Conservation (phyloP, 768 basidiomycete species). For the Suillus alpinus region DNA sequence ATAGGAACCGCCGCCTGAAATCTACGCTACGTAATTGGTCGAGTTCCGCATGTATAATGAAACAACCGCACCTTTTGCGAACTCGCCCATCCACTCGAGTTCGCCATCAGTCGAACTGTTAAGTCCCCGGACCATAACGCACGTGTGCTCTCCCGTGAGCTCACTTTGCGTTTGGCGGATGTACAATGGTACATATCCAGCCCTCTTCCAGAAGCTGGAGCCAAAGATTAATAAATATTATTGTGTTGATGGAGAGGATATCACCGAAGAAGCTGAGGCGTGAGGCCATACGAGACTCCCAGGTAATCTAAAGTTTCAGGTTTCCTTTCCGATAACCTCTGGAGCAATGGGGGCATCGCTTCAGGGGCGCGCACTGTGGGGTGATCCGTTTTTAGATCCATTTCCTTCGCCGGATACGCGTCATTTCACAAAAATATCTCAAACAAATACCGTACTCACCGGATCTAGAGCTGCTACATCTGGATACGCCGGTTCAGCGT, state of each 20-base stretch:
- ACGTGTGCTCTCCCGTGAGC: conserved; percentile 94
- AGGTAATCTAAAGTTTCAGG: conserved; percentile 92
- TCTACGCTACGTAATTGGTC: conserved; percentile 45
- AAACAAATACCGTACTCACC: conserved; percentile 28
- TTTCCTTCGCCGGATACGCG: conserved; percentile 30
- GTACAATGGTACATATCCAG: conserved; percentile 88
- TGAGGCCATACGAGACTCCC: conserved; percentile 95
- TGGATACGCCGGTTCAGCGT: conserved; percentile 56
- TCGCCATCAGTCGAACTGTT: conserved; percentile 61
- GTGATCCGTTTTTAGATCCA: conserved; percentile 72
- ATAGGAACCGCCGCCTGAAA: conserved; percentile 87
- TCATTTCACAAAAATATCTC: background rate
- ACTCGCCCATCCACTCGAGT: conserved; percentile 83
- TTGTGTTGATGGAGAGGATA: conserved; percentile 12
- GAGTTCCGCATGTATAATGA: background rate
- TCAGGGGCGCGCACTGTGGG: conserved; percentile 68
- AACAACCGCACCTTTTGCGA: conserved; percentile 63
- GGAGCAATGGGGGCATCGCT: conserved; percentile 90
- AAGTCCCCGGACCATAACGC: conserved; percentile 90
- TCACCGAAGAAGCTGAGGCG: conserved; percentile 75
- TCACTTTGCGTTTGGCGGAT: conserved; percentile 92
- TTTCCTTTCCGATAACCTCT: conserved; percentile 83
- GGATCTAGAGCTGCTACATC: conserved; percentile 49
- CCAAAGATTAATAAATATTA: background rate
- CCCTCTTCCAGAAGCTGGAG: conserved; percentile 92